Conservation (phyloP, 805 yeast species). For the Spathaspora boniae region DNA sequence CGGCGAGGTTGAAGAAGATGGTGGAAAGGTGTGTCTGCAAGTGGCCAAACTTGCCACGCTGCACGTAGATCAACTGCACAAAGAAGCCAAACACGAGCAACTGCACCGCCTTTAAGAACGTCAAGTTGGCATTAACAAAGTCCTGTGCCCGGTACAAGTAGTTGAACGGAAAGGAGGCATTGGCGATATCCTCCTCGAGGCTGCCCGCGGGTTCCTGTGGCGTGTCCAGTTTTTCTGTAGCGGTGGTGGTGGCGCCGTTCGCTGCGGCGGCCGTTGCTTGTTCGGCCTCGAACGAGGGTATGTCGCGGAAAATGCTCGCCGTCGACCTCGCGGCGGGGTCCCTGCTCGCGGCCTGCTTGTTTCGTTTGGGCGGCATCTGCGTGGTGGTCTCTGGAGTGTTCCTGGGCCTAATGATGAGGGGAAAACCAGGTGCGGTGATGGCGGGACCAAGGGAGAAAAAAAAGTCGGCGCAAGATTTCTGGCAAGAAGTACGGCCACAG, state of each 20-base stretch:
- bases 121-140: conserved; percentile 32
- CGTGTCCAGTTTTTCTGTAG: neutral
- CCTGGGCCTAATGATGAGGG: too few relatives aligned
- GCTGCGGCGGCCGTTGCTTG: neutral
- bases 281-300: conserved; percentile 2
- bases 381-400: too few relatives aligned
- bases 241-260: conserved; percentile 1
- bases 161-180: conserved; percentile 21
- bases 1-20: conserved; percentile 33
- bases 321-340: conserved; percentile 10
- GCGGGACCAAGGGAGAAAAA: too few relatives aligned
- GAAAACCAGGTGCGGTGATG: too few relatives aligned
- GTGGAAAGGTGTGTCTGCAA: conserved; percentile 16
- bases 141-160: conserved; percentile 33
- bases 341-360: neutral
- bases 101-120: conserved; percentile 29
- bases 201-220: neutral
- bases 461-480: too few relatives aligned
- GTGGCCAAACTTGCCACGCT: conserved; percentile 11
- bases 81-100: conserved; percentile 26
- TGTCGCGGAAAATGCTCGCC: conserved; percentile 14
- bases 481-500: too few relatives aligned
- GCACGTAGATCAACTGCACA: conserved; percentile 27
- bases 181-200: conserved; percentile 10
- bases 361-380: too few relatives aligned